Conservation (phyloP, 2,329 filamentous ascomycete genomes). For the Scedosporium apiospermum region DNA sequence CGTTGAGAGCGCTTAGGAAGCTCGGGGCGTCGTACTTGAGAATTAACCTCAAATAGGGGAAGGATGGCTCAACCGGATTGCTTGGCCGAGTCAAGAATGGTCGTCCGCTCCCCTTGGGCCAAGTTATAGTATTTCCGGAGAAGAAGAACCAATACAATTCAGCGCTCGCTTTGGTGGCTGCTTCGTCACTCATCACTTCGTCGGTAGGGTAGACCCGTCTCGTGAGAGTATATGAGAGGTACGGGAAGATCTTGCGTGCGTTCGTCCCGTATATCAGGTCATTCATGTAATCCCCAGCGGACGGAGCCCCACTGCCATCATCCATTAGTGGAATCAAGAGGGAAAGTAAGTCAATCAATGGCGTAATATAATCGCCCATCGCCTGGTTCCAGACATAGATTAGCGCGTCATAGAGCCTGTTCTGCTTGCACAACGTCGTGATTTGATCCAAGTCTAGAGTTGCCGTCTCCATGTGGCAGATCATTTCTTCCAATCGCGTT, state of each 20-base stretch:
- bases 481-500: conserved; percentile 78
- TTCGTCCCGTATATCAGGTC: conserved; percentile 56
- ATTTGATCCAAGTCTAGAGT: conserved; percentile 93
- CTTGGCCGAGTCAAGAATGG: conserved; percentile 51
- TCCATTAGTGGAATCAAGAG: conserved; percentile 54
- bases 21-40: conserved; percentile 83
- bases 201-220: conserved; percentile 88
- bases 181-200: conserved; percentile 59
- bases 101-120: conserved; percentile 58
- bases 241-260: conserved; percentile 87
- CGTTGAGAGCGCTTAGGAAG: conserved; percentile 90
- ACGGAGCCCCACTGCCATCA: conserved; percentile 41
- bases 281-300: conserved; percentile 19
- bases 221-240: conserved; percentile 84
- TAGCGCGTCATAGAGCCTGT: conserved; percentile 87
- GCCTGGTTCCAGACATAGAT: conserved; percentile 97
- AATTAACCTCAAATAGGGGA: conserved; percentile 75
- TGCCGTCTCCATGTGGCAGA: conserved; percentile 82
- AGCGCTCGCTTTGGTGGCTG: conserved; percentile 68
- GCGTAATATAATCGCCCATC: conserved; percentile 80
- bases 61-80: conserved; percentile 58
- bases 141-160: conserved; percentile 92
- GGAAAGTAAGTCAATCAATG: conserved; percentile 70
- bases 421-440: conserved; percentile 80
- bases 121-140: conserved; percentile 66